Conservation (phyloP, 805 yeast species). For the Schwanniomyces yamadae region DNA sequence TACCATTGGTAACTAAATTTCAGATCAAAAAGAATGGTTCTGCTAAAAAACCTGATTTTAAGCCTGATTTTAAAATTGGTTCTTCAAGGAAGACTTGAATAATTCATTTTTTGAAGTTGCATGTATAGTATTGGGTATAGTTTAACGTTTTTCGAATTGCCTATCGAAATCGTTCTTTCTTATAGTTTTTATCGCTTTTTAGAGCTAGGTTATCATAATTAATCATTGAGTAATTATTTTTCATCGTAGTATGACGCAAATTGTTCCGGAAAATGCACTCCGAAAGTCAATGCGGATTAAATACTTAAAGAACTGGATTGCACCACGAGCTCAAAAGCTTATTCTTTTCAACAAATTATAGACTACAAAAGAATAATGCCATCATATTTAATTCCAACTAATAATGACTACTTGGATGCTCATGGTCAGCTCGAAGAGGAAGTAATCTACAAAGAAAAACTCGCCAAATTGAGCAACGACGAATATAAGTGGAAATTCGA, state of each 20-base stretch:
- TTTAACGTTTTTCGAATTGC: conserved; percentile 1
- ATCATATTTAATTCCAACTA: conserved; percentile 30
- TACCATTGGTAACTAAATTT: conserved; percentile 80
- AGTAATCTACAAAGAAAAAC: conserved; percentile 11
- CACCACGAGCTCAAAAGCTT: no score
- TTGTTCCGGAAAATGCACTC: background rate
- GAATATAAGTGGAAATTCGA: conserved; percentile 48
- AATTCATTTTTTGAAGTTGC: background rate
- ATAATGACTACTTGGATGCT: conserved; percentile 32
- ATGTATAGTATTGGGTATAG: conserved; percentile 8
- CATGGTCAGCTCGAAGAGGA: conserved; percentile 14
- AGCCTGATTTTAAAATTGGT: conserved; percentile 45
- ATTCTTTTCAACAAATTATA: background rate
- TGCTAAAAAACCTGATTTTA: conserved; percentile 37
- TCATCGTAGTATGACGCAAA: conserved; percentile 1
- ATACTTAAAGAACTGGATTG: background rate
- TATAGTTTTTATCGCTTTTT: conserved; percentile 2
- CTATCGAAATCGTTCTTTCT: no score
- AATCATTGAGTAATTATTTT: no score
- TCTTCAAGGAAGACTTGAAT: conserved; percentile 38
- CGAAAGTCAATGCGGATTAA: conserved; percentile 1
- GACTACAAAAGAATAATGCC: conserved; percentile 16
- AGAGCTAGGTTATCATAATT: conserved; percentile 1
- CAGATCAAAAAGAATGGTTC: conserved; percentile 55
- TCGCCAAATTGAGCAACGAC: conserved; percentile 10